Conservation (phyloP, 129 eudicot genomes). For the Lactuca saligna region DNA sequence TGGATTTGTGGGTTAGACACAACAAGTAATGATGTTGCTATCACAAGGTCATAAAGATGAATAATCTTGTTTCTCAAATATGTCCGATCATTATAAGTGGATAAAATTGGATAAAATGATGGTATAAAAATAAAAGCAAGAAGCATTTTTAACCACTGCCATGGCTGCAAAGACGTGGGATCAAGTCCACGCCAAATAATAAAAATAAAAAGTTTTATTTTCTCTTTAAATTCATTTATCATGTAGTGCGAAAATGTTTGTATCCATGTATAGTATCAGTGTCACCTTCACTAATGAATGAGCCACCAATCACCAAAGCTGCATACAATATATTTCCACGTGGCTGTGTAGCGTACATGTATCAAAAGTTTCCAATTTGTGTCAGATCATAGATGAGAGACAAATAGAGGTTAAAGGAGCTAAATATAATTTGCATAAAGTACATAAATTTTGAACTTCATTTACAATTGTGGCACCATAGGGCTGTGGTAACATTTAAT, state of each 20-base stretch:
- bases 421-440: neutral
- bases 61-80: constrained; percentile 10
- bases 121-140: constrained; percentile 17
- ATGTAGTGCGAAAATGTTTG: constrained; percentile 1
- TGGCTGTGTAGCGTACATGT: constrained; percentile 52
- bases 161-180: constrained; percentile 95
- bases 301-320: constrained; percentile 93
- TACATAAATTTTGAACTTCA: constrained; percentile 87
- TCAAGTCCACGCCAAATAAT: constrained; percentile 95
- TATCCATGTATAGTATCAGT: constrained; percentile 2
- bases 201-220: neutral
- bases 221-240: constrained; percentile 7
- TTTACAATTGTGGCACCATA: constrained; percentile 94
- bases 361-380: neutral
- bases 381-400: constrained; percentile 16
- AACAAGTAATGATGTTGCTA: constrained; percentile 92
- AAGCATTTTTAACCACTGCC: constrained; percentile 74
- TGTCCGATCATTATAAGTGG: constrained; percentile 7
- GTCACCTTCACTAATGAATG: constrained; percentile 84
- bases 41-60: constrained; percentile 51
- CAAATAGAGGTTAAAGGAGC: neutral
- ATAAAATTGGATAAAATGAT: neutral
- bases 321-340: constrained; percentile 78
- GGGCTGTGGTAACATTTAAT: constrained; percentile 72
- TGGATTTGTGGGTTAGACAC: constrained; percentile 36